Evolutionary conservation across 2,329 filamentous ascomycete species (phyloP).

Genomic region (Ophiosphaerella narmari): DNA sequence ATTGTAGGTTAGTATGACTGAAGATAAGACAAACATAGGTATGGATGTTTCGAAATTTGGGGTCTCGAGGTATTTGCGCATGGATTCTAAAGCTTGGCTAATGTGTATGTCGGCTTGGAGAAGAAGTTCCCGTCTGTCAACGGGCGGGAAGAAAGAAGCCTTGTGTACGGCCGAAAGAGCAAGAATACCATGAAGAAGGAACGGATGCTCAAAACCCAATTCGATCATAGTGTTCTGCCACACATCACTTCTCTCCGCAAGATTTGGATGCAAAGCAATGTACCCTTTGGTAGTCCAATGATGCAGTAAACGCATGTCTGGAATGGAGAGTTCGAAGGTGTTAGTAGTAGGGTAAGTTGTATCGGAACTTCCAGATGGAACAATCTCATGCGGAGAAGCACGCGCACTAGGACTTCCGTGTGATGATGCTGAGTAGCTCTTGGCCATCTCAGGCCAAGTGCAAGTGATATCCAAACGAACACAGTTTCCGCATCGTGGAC

Average conservation of each 20-base stretch:
- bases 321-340: conserved; percentile 26
- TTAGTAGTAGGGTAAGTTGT: neutral
- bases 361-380: conserved; percentile 10
- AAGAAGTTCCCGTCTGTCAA: conserved; percentile 27
- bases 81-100: conserved; percentile 27
- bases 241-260: conserved; percentile 7
- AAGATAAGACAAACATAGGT: conserved; percentile 38
- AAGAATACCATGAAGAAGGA: conserved; percentile 36
- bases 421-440: conserved; percentile 23
- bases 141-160: conserved; percentile 19
- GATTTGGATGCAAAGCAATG: conserved; percentile 24
- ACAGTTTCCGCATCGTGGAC: conserved; percentile 38
- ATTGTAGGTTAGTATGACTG: conserved; percentile 35
- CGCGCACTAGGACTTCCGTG: conserved; percentile 19
- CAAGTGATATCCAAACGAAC: conserved; percentile 37
- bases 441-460: conserved; percentile 27
- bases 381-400: conserved; percentile 12
- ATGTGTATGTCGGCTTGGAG: conserved; percentile 36
- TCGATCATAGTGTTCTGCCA: conserved; percentile 29
- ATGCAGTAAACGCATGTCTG: conserved; percentile 35
- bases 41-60: conserved; percentile 25
- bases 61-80: conserved; percentile 27
- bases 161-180: conserved; percentile 38
- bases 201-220: conserved; percentile 32
- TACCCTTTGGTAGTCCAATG: conserved; percentile 33